These are phyloP conservation scores for Dalbergia cochinchinensis DNA, from an alignment of 306 rosid genomes.

Conservation along the genomic window DNA sequence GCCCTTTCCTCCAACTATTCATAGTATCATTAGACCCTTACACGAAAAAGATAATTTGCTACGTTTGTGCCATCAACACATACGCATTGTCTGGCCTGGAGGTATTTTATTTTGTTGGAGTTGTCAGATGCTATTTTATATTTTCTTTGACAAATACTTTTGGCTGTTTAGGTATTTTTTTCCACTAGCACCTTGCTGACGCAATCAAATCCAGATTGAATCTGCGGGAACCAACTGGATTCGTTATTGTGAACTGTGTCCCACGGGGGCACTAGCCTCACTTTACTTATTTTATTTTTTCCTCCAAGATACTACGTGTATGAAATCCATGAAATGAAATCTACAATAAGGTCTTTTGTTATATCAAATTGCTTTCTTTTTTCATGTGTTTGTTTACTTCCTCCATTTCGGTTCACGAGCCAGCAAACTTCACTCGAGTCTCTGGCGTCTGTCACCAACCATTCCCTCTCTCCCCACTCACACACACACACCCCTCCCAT, in stretches of 20 bases:
- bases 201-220: slow-evolving; percentile 36
- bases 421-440: slow-evolving; percentile 37
- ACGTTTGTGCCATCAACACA: not conserved
- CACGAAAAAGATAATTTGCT: not conserved
- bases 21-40: not conserved
- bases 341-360: slow-evolving; percentile 15
- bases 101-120: slow-evolving; percentile 6
- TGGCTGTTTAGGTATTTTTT: not conserved
- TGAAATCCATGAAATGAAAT: slow-evolving; percentile 38
- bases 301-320: slow-evolving; percentile 30
- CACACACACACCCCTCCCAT: slow-evolving; percentile 33
- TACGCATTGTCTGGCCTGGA: not conserved
- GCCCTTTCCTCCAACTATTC: not conserved
- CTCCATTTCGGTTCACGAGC: slow-evolving; percentile 30
- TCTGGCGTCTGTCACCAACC: slow-evolving; percentile 49
- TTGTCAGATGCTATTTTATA: slow-evolving; percentile 8
- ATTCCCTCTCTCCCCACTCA: slow-evolving; percentile 30
- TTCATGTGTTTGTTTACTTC: slow-evolving; percentile 34
- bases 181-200: not conserved
- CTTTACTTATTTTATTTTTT: slow-evolving; percentile 7
- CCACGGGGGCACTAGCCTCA: slow-evolving; percentile 23
- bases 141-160: slow-evolving; percentile 21
- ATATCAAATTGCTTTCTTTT: slow-evolving; percentile 7
- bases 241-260: slow-evolving; percentile 15
- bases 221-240: slow-evolving; percentile 32